These are phyloP conservation scores for Macrolepiota dolichaula DNA, from an alignment of 768 basidiomycete species.

Conservation along the genomic window DNA sequence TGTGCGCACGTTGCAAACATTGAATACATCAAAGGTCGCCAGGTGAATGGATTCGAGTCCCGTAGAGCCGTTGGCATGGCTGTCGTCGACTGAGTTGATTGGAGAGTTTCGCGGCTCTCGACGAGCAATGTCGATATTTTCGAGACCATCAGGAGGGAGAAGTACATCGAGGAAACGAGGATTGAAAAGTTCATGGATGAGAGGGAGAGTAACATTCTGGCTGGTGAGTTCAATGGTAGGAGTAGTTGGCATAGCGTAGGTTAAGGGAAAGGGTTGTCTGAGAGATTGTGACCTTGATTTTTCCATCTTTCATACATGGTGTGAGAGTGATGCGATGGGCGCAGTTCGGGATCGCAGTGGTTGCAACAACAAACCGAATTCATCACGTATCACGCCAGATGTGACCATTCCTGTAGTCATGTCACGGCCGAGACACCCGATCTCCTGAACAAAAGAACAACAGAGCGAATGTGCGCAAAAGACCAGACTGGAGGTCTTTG, in stretches of 20 bases:
- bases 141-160: slow-evolving; percentile 24
- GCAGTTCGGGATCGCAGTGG: background rate
- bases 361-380: background rate
- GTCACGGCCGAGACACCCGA: too few relatives aligned
- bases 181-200: slow-evolving; percentile 55
- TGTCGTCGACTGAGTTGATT: slow-evolving; percentile 41
- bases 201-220: slow-evolving; percentile 51
- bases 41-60: slow-evolving; percentile 50
- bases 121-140: background rate
- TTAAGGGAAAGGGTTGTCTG: background rate
- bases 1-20: slow-evolving; percentile 29
- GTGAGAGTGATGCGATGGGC: background rate
- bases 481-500: too few relatives aligned
- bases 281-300: background rate
- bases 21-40: slow-evolving; percentile 55
- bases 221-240: slow-evolving; percentile 17
- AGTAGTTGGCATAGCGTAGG: background rate
- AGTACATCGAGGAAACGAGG: slow-evolving; percentile 55
- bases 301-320: background rate
- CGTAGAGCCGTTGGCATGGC: slow-evolving; percentile 48
- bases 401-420: too few relatives aligned
- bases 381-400: background rate
- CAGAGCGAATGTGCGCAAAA: too few relatives aligned
- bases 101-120: slow-evolving; percentile 45
- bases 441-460: too few relatives aligned